Base-by-base conservation (phyloP, 305 asterid species). In the Lippia alba region DNA sequence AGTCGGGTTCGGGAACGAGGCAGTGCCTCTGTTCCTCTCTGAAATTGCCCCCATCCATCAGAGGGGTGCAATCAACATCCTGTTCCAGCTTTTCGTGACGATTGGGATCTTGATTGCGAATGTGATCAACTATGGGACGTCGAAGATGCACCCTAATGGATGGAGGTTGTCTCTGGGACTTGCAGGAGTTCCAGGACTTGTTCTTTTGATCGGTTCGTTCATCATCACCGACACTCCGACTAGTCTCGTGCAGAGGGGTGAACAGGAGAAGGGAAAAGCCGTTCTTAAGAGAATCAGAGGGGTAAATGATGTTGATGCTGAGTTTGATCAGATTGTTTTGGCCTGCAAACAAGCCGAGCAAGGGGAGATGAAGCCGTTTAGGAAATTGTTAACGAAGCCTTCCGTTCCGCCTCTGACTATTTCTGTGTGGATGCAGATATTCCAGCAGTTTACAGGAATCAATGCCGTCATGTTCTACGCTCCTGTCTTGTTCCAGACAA, bases 1-100 rank as follows among this genome's bases (percentile, higher is more conserved):
- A 36, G 86, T 86, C 2, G 96, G 96, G 1, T 89, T 89, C 1
- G 96, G 92, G 58, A 89, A 89, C 49, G 96, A 89, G 94, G 85
- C 94, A 0, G 91, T 86, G 5, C 91, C 91, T 0, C 36, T 85
- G 36, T 88, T 84, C 67, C 59, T 88, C 50, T 78, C 91, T 41
- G 89, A 85, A 72, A 75, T 85, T 17, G 94, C 94, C 17, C 91
- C 91, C 0, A 46, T 71, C 8, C 88, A 86, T 12, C 80, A 77
- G 24, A 71, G 94, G 9, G 89, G 94, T 24, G 94, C 88, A 1
- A 85, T 88, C 32, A 88, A 88, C 74, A 80, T 82, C 72, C 86
- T 85, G 50, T 88, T 84, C 82, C 94, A 88, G 72, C 87, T 88
- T 51, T 86, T 86, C 54, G 81, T 88, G 0, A 88, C 94, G 14